Evolutionary conservation across 176 grass and related monocot genomes (phyloP).

Genomic region (Sorghum bicolor): Sorghum_bicolor_NCBIv3 NC_012871.2:47770501-47771000

Average conservation of each 20-base stretch:
- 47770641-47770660: neutral
- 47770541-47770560: neutral
- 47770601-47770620: neutral
- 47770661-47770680: neutral
- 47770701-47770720: neutral
- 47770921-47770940: slow-evolving; percentile 10
- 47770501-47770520: neutral
- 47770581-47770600: neutral
- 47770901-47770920: slow-evolving; percentile 92
- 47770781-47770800: slow-evolving; percentile 99
- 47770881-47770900: slow-evolving; percentile 98
- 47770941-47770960: neutral
- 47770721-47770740: neutral
- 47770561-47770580: neutral
- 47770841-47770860: slow-evolving; percentile 98
- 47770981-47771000: neutral
- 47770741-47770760: slow-evolving; percentile 50
- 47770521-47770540: neutral
- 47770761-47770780: slow-evolving; percentile 95
- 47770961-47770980: neutral
- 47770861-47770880: slow-evolving; percentile 99
- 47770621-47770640: neutral
- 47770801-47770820: slow-evolving; percentile 98
- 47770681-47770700: neutral
- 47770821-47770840: slow-evolving; percentile 98